Evolutionary conservation across 495 filamentous ascomycete species (phyloP).

Genomic region (Letharia columbiana): DNA sequence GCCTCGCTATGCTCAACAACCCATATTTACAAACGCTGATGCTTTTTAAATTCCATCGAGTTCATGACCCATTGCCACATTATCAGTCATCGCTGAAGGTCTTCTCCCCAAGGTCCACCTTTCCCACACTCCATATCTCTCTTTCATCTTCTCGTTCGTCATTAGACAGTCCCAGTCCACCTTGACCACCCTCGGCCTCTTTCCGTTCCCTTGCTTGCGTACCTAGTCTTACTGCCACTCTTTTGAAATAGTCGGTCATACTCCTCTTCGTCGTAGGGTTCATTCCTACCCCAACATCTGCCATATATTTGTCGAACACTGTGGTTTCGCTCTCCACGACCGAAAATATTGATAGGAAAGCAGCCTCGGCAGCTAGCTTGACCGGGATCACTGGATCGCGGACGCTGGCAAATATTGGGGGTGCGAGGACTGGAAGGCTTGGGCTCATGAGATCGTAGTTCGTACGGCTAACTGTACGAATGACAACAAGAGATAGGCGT

Average conservation of each 20-base stretch:
- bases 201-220: constrained; percentile 76
- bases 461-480: constrained; percentile 72
- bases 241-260: constrained; percentile 97
- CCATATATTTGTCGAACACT: constrained; percentile 88
- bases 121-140: constrained; percentile 93
- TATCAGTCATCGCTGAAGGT: constrained; percentile 11
- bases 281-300: constrained; percentile 50
- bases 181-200: constrained; percentile 82
- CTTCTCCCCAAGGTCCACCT: constrained; percentile 69
- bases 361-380: constrained; percentile 89
- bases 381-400: constrained; percentile 92
- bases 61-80: not conserved
- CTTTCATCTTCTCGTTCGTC: constrained; percentile 90
- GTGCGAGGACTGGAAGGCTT: constrained; percentile 67
- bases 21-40: not conserved
- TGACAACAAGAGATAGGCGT: constrained; percentile 77
- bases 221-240: constrained; percentile 73
- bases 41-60: not conserved
- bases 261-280: constrained; percentile 66
- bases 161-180: constrained; percentile 72
- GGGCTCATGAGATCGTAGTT: constrained; percentile 68
- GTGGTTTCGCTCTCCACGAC: constrained; percentile 78
- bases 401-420: constrained; percentile 80
- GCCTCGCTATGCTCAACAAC: constrained; percentile 15
- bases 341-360: constrained; percentile 87